Evolutionary conservation across 2,329 filamentous ascomycete genomes (phyloP), one percentile per base, ranked within the genome.

Genomic region (Aspergillus thermomutatus): DNA sequence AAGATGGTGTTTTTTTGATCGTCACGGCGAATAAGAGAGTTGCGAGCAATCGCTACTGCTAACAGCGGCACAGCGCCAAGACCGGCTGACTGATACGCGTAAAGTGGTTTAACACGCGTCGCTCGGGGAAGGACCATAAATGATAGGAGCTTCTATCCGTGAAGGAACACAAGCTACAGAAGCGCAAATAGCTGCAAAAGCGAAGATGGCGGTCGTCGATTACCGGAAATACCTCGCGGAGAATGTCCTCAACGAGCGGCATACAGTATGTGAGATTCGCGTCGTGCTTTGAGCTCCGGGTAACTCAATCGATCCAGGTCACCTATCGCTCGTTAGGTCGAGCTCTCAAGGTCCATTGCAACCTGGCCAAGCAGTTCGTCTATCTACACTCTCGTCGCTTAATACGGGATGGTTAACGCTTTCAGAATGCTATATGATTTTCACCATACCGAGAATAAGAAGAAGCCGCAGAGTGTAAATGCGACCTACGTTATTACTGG

Each of bases 401-500:
- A 27, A 34, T 48, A 11, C 21, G 37, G 6, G 45, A 25, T 55
- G 21, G 69, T 72, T 19, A 74, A 49, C 4, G 1, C 5, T 57
- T 62, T 19, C 52, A 96, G 88, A 72, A 95, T 94, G 84, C 85
- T 92, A 17, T 95, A 85, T 74, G 90, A 96, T 31, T 97, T 96
- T 64, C 85, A 97, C 72, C 81, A 82, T 60, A 84, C 81, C 55
- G 89, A 96, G 70, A 96, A 92, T 73, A 81, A 79, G 54, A 90
- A 88, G 72, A 88, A 86, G 59, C 82, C 89, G 0, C 83, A 85
- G 23, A 87, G 86, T 26, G 80, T 97, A n/a, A 85, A 95, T 76
- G 94, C 93, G 47, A 97, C 92, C n/a, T 99, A 97, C 75, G 79
- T 97, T 50, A 71, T 99, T 48, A 89, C 87, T 51, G 94, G 93